A percentile compares a stretch with the other conserved stretches of the same genome.
These are phyloP conservation scores for Fusarium penzigii DNA, from an alignment of 2,329 filamentous ascomycete genomes.

Conservation along the genomic window DNA sequence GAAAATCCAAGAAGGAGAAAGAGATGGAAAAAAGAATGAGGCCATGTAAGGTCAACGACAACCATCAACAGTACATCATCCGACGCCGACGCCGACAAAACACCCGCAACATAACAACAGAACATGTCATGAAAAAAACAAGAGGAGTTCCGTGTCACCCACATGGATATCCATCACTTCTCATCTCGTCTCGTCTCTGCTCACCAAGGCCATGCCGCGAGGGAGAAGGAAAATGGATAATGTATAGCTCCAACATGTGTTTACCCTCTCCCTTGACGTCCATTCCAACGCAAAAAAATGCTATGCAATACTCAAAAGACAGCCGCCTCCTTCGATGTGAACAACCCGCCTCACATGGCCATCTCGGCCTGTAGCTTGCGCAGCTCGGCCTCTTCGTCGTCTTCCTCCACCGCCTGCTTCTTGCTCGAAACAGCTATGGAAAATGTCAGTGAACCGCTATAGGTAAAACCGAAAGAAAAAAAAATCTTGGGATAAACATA, in stretches of 20 bases:
- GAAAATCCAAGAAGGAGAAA: slow-evolving; percentile 17
- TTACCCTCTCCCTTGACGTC: slow-evolving; percentile 6
- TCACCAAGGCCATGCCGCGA: neutral
- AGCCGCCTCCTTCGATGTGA: slow-evolving; percentile 1
- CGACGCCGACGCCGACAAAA: slow-evolving; percentile 37
- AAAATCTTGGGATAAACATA: slow-evolving; percentile 49
- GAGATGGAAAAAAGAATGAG: slow-evolving; percentile 2
- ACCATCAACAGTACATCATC: slow-evolving; percentile 24
- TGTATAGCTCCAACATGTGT: neutral
- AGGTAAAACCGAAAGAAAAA: neutral
- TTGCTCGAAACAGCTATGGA: slow-evolving; percentile 34
- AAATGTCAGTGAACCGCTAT: neutral
- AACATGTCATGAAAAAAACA: slow-evolving; percentile 13
- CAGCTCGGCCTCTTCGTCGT: slow-evolving; percentile 95
- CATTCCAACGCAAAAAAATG: slow-evolving; percentile 23
- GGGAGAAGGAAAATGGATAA: slow-evolving; percentile 2
- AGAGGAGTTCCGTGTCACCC: slow-evolving; percentile 11
- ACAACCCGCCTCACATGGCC: slow-evolving; percentile 69
- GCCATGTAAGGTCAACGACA: slow-evolving; percentile 17
- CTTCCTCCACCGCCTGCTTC: slow-evolving; percentile 63
- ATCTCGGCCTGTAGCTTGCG: slow-evolving; percentile 94
- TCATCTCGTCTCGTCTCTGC: slow-evolving; percentile 10
- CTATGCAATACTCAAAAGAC: slow-evolving; percentile 26
- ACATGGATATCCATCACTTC: slow-evolving; percentile 15
- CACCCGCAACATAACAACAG: slow-evolving; percentile 26